Percentiles rank a stretch among this genome's conserved stretches.
Conservation (phyloP, 1,139 yeast genomes). For the Geotrichum restrictum region DNA sequence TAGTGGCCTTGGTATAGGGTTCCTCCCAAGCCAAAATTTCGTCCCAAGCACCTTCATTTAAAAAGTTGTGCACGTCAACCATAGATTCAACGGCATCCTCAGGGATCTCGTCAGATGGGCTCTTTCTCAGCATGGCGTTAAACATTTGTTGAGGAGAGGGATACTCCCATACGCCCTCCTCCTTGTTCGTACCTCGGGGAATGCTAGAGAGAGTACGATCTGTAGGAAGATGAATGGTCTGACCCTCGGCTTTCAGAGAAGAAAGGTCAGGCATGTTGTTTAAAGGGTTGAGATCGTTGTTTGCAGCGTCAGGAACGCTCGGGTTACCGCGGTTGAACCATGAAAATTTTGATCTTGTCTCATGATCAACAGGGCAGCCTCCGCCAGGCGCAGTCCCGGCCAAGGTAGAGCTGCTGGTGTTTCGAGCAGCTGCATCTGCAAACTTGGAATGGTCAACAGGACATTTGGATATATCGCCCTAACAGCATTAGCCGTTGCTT, state of each 20-base stretch:
- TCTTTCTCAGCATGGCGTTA: conserved; percentile 93
- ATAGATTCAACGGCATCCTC: conserved; percentile 95
- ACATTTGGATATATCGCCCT: conserved; percentile 36
- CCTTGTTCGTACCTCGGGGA: conserved; percentile 71
- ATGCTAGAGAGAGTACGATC: conserved; percentile 79
- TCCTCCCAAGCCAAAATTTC: conserved; percentile 91
- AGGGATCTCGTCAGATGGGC: conserved; percentile 74
- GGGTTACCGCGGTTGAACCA: conserved; percentile 25
- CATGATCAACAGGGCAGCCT: conserved; percentile 40
- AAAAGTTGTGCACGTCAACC: conserved; percentile 95
- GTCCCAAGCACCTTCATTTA: conserved; percentile 97
- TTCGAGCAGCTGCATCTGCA: conserved; percentile 13
- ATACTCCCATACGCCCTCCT: conserved; percentile 88
- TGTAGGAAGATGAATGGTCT: conserved; percentile 69
- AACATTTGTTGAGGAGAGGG: conserved; percentile 99
- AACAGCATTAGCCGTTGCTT: neutral
- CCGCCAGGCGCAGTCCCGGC: conserved; percentile 14
- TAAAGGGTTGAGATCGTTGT: conserved; percentile 53
- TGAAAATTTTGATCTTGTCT: conserved; percentile 24
- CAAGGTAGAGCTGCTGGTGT: conserved; percentile 5
- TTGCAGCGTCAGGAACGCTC: conserved; percentile 33
- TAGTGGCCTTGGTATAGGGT: conserved; percentile 49
- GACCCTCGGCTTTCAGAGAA: conserved; percentile 75
- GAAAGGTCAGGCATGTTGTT: conserved; percentile 84
- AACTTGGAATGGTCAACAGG: conserved; percentile 44